These are phyloP conservation scores for Picea abies DNA, from an alignment of 83 land plant species.

Conservation along the genomic window DNA sequence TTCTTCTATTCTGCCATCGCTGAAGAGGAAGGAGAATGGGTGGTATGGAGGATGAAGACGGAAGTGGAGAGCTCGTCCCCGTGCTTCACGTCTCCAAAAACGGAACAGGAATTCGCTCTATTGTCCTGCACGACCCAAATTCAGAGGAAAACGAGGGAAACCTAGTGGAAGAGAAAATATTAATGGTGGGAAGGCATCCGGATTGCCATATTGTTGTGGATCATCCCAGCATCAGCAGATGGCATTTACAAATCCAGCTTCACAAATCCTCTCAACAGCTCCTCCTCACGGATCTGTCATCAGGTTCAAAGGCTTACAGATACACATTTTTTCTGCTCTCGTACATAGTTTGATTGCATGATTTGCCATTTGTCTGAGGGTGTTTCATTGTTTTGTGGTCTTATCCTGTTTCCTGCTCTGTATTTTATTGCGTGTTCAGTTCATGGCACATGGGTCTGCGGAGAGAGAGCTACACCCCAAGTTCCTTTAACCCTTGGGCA, in stretches of 20 bases:
- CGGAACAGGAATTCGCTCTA: too few relatives aligned
- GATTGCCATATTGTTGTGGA: slow-evolving; percentile 62
- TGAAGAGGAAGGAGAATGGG: too few relatives aligned
- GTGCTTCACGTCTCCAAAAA: too few relatives aligned
- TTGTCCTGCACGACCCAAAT: too few relatives aligned
- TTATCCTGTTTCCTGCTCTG: background rate
- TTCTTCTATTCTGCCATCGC: too few relatives aligned
- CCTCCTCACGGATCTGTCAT: slow-evolving; percentile 48
- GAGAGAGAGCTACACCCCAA: slow-evolving; percentile 32
- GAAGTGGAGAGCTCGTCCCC: too few relatives aligned
- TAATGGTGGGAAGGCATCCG: slow-evolving; percentile 58
- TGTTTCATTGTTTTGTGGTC: background rate
- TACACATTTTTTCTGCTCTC: slow-evolving; percentile 7
- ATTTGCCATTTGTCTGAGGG: too few relatives aligned
- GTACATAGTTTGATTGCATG: background rate
- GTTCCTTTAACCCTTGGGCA: slow-evolving; percentile 31
- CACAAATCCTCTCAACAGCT: slow-evolving; percentile 25
- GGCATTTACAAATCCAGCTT: slow-evolving; percentile 49
- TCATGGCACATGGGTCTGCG: slow-evolving; percentile 73
- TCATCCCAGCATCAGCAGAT: slow-evolving; percentile 76
- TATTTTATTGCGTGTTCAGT: slow-evolving; percentile 27
- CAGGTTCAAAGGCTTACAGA: slow-evolving; percentile 34
- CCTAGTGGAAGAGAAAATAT: too few relatives aligned
- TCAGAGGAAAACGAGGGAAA: too few relatives aligned
- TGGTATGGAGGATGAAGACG: too few relatives aligned